A percentile compares a stretch with the other conserved stretches of the same genome.
These are phyloP conservation scores for Grigorovia transvaalensis DNA, from an alignment of 805 yeast species.

Conservation along the genomic window DNA sequence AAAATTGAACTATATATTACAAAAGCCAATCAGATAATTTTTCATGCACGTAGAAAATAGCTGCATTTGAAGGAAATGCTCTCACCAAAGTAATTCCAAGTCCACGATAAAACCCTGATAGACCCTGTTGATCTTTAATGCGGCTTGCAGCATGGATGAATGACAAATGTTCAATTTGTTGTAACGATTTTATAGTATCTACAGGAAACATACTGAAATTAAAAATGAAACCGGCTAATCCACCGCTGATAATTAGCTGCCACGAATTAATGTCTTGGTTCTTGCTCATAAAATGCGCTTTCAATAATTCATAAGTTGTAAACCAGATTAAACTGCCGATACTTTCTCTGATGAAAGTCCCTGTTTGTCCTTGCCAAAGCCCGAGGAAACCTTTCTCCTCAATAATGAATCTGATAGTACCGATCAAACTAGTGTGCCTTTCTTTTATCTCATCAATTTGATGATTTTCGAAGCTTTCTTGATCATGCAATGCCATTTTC, in stretches of 20 bases:
- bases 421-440: neutral
- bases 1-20: neutral
- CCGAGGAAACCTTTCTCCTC: slow-evolving; percentile 57
- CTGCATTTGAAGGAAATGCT: slow-evolving; percentile 84
- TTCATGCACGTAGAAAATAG: slow-evolving; percentile 75
- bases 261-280: slow-evolving; percentile 22
- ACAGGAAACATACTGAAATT: slow-evolving; percentile 77
- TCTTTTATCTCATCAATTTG: neutral
- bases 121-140: slow-evolving; percentile 45
- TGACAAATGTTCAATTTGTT: slow-evolving; percentile 40
- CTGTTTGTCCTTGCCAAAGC: slow-evolving; percentile 78
- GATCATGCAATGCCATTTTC: slow-evolving; percentile 17
- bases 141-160: slow-evolving; percentile 36
- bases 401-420: slow-evolving; percentile 34
- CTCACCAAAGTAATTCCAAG: slow-evolving; percentile 69
- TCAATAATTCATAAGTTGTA: slow-evolving; percentile 66
- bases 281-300: slow-evolving; percentile 16
- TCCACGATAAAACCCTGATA: slow-evolving; percentile 71
- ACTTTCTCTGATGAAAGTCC: slow-evolving; percentile 74
- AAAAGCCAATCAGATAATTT: slow-evolving; percentile 4
- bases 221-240: slow-evolving; percentile 74
- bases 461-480: neutral
- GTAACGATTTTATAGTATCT: slow-evolving; percentile 79
- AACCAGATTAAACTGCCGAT: slow-evolving; percentile 94
- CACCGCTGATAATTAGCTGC: slow-evolving; percentile 72